Evolutionary conservation across 2,329 filamentous ascomycete genomes (phyloP), one percentile per base, ranked within the genome.

Genomic region (Paecilomyces sp.): DNA sequence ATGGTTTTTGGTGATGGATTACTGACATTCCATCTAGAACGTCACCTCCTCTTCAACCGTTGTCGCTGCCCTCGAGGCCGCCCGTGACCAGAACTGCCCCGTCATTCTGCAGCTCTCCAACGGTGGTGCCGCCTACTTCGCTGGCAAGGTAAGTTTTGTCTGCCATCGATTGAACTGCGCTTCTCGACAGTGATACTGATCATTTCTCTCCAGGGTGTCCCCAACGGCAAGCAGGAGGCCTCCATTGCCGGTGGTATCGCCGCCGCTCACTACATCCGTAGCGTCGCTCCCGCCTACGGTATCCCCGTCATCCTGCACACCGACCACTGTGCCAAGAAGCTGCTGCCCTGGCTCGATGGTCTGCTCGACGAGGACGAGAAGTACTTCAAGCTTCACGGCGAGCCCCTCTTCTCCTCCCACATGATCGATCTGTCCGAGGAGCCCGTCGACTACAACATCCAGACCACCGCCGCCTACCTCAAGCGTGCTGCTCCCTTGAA

Each of bases 321-420:
- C 75, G 94, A 99, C 78, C 94, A 97, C 84, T 96, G 93, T 81
- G 93, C 94, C 75, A 97, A 97, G 90, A 97, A 97, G 88, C 91
- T 97, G 61, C 88, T 97, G 60, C 94, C 94, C 64, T 97, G 93
- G 93, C 83, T 97, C 75, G 92, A 97, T 74, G 92, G 92, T 76
- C 92, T 97, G 88, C 80, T 97, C 69, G 92, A 94, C 65, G 93
- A 88, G 69, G 94, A 97, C 73, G 94, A 97, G 86, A 84, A 82
- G 62, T 93, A 92, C 84, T 97, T 96, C 89, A 95, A 97, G 88
- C 77, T 86, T 75, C 86, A 93, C 76, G 90, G 90, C 80, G 89
- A 92, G 79, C 93, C 94, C 66, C 88, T 97, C 64, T 97, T 95
- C 87, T 92, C 88, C 75, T 91, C 86, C 69, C 94, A 99, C 88